These are phyloP conservation scores for Penicillium sp. DNA, from an alignment of 2,329 filamentous ascomycete species.

Conservation along the genomic window DNA sequence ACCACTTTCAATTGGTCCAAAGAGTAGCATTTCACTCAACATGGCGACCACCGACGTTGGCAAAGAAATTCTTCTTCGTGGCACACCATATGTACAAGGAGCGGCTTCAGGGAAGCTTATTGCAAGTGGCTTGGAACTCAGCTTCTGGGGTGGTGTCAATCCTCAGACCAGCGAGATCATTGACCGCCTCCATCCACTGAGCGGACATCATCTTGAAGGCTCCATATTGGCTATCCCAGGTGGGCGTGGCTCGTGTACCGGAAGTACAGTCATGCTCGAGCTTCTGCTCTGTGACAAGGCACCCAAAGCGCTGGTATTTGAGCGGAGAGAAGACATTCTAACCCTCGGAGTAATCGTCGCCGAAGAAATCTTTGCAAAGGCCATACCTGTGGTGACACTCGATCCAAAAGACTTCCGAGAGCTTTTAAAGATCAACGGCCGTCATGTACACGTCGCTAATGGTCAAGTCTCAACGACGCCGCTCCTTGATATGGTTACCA, in stretches of 20 bases:
- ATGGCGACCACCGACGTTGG: neutral
- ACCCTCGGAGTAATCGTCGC: constrained; percentile 49
- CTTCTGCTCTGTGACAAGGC: constrained; percentile 42
- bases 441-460: constrained; percentile 3
- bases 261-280: constrained; percentile 49
- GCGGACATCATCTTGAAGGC: constrained; percentile 32
- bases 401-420: constrained; percentile 13
- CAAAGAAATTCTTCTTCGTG: neutral
- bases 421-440: neutral
- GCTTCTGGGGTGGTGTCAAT: constrained; percentile 51
- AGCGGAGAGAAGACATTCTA: constrained; percentile 46
- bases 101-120: constrained; percentile 29
- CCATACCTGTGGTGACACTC: constrained; percentile 42
- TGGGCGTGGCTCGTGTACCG: constrained; percentile 51
- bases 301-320: constrained; percentile 46
- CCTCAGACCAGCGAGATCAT: constrained; percentile 44
- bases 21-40: neutral
- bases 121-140: constrained; percentile 33
- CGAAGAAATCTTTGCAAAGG: constrained; percentile 40
- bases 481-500: neutral
- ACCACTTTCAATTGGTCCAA: too few relatives aligned
- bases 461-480: constrained; percentile 1
- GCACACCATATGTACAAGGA: neutral
- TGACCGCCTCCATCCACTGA: constrained; percentile 47
- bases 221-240: constrained; percentile 47